phyloP scores from a whole-genome alignment of 148 eudicot genomes.

The Cornus kousa region DNA sequence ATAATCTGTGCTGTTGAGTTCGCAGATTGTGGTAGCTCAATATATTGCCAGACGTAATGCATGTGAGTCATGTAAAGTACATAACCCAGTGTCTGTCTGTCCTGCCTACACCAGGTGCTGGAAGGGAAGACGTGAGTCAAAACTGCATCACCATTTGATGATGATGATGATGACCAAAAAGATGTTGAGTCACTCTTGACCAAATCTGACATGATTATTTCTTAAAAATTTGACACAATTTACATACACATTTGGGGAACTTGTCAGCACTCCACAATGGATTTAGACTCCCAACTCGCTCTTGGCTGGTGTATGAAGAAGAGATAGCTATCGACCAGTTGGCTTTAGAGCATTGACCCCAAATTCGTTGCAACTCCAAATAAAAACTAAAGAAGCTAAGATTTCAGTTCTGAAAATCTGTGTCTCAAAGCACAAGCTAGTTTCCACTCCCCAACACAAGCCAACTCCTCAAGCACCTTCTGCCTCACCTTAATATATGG shows the following conservation, averaged over 20 bases:
- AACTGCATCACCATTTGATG: too few species aligned
- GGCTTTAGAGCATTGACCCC: not conserved
- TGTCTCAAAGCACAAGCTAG: conserved; percentile 72
- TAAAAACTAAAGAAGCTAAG: conserved; percentile 36
- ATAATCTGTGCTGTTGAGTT: not conserved
- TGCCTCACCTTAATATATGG: conserved; percentile 73
- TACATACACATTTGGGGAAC: not conserved
- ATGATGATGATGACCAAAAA: too few species aligned
- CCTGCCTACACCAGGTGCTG: not conserved
- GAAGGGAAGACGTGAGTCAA: too few species aligned
- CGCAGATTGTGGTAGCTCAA: not conserved
- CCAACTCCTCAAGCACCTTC: conserved; percentile 71
- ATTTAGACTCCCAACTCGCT: not conserved
- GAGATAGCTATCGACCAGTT: not conserved
- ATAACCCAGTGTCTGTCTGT: not conserved
- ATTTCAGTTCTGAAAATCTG: conserved; percentile 60
- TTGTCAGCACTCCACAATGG: not conserved
- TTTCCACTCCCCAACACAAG: conserved; percentile 59
- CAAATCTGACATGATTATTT: not conserved
- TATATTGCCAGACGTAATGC: not conserved
- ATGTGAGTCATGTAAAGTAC: not conserved
- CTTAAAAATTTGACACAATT: not conserved
- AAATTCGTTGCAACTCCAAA: not conserved
- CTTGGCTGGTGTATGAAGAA: not conserved
- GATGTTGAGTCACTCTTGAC: not conserved